These are phyloP conservation scores for Eucalyptus cladocalyx DNA, from an alignment of 345 rosid genomes.

Conservation along the genomic window DNA sequence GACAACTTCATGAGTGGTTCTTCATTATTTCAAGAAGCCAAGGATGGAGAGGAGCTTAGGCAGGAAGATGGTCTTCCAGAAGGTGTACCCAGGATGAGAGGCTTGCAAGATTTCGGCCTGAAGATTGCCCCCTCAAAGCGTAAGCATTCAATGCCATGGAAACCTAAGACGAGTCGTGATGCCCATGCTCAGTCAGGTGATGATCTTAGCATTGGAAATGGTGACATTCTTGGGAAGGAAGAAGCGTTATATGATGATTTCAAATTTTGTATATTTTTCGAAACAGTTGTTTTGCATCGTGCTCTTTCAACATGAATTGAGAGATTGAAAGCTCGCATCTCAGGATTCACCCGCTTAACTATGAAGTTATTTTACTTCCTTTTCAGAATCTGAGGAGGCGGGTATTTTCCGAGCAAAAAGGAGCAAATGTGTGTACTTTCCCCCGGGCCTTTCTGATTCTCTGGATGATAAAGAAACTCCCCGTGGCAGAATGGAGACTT, in stretches of 20 bases:
- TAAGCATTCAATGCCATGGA: slow-evolving; percentile 27
- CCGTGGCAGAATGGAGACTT: slow-evolving; percentile 24
- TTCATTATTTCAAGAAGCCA: slow-evolving; percentile 4
- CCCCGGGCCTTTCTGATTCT: slow-evolving; percentile 33
- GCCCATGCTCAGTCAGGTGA: slow-evolving; percentile 30
- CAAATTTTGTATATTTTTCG: not conserved
- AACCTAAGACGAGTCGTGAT: slow-evolving; percentile 22
- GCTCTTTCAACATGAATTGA: not conserved
- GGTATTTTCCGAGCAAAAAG: slow-evolving; percentile 49
- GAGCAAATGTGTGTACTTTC: slow-evolving; percentile 36
- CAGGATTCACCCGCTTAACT: not conserved
- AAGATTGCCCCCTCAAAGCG: slow-evolving; percentile 49
- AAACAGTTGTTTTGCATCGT: not conserved
- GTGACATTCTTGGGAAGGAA: not conserved
- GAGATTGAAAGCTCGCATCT: not conserved
- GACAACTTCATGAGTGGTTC: slow-evolving; percentile 9
- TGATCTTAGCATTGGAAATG: slow-evolving; percentile 35
- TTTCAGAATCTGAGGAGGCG: slow-evolving; percentile 48
- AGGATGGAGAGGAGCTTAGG: slow-evolving; percentile 20
- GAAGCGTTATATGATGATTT: not conserved
- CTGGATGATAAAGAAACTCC: slow-evolving; percentile 42
- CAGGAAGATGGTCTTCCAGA: slow-evolving; percentile 40
- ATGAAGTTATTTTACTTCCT: not conserved
- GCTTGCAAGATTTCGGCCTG: slow-evolving; percentile 74
- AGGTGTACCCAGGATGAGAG: slow-evolving; percentile 71